These are phyloP conservation scores for Kalmanozyma brasiliensis DNA, from an alignment of 1,284 basidiomycete genomes.

Conservation along the genomic window DNA sequence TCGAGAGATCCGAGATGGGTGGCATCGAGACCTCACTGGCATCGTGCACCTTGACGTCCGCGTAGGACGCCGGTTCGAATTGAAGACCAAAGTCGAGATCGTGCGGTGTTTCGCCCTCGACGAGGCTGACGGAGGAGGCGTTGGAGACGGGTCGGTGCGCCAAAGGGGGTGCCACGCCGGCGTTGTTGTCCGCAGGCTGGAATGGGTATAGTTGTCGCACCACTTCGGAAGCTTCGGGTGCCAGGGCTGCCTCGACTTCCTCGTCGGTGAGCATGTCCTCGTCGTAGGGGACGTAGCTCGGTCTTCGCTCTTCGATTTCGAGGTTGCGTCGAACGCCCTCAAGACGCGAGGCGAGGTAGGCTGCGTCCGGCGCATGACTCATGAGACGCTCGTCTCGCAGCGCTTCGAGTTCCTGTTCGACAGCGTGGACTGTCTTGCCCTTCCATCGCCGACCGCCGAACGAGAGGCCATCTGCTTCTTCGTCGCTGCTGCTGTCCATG, in stretches of 20 bases:
- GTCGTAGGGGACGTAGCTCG: slow-evolving; percentile 46
- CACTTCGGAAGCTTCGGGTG: slow-evolving; percentile 19
- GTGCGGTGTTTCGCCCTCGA: slow-evolving; percentile 47
- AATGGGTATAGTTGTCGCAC: slow-evolving; percentile 41
- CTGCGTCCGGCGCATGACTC: slow-evolving; percentile 61
- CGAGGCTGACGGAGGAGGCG: slow-evolving; percentile 44
- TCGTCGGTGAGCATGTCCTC: slow-evolving; percentile 45
- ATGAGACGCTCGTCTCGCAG: slow-evolving; percentile 56
- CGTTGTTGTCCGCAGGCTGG: slow-evolving; percentile 13
- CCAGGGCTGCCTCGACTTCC: slow-evolving; percentile 22
- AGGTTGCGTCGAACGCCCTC: slow-evolving; percentile 58
- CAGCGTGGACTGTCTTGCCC: slow-evolving; percentile 63
- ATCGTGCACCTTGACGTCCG: slow-evolving; percentile 26
- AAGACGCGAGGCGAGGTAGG: slow-evolving; percentile 58
- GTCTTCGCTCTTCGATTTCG: slow-evolving; percentile 49
- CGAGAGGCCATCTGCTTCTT: slow-evolving; percentile 42
- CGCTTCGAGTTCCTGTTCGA: slow-evolving; percentile 61
- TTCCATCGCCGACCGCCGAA: slow-evolving; percentile 56
- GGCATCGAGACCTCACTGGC: slow-evolving; percentile 25
- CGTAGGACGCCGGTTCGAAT: slow-evolving; percentile 16
- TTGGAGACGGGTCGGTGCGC: slow-evolving; percentile 49
- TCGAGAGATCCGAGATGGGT: slow-evolving; percentile 7
- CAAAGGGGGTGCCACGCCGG: slow-evolving; percentile 9
- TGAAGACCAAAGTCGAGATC: slow-evolving; percentile 43
- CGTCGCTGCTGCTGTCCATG: slow-evolving; percentile 24